A percentile compares a stretch with the other conserved stretches of the same genome.
Conservation (phyloP, 768 basidiomycete genomes). For the Boletus subparvulus region DNA sequence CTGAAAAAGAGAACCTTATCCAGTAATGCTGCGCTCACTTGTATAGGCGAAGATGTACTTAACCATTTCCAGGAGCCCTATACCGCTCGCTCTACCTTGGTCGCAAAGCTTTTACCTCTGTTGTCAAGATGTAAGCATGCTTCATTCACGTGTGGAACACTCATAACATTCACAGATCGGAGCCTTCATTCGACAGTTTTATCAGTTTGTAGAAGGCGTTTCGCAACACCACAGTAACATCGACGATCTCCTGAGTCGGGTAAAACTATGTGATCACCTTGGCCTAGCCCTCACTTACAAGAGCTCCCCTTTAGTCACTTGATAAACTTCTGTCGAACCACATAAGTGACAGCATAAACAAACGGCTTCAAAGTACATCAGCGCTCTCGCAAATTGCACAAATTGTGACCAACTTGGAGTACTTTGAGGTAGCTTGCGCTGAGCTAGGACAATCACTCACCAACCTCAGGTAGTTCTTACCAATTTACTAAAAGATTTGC, state of each 20-base stretch:
- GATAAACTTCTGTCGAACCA: constrained; percentile 76
- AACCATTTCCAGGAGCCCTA: constrained; percentile 45
- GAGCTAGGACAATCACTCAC: constrained; percentile 86
- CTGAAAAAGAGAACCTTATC: constrained; percentile 58
- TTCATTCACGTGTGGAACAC: background rate
- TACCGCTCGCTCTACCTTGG: constrained; percentile 85
- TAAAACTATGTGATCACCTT: constrained; percentile 30
- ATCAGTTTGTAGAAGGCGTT: constrained; percentile 94
- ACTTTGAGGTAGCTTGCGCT: constrained; percentile 80
- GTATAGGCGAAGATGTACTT: background rate
- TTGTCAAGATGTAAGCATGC: constrained; percentile 71
- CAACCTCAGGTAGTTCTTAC: constrained; percentile 62
- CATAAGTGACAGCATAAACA: constrained; percentile 74
- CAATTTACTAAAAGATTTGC: background rate
- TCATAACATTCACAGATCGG: constrained; percentile 57
- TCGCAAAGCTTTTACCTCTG: constrained; percentile 94
- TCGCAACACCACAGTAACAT: constrained; percentile 89
- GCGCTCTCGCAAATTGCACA: constrained; percentile 91
- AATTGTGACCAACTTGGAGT: constrained; percentile 89
- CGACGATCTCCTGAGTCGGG: constrained; percentile 88
- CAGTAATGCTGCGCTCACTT: constrained; percentile 38
- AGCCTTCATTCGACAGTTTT: constrained; percentile 90
- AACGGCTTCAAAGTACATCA: constrained; percentile 69
- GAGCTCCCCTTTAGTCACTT: constrained; percentile 57
- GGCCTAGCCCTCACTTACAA: constrained; percentile 1